Evolutionary conservation across 306 rosid genomes (phyloP).

Genomic region (Ormosia emarginata): DNA sequence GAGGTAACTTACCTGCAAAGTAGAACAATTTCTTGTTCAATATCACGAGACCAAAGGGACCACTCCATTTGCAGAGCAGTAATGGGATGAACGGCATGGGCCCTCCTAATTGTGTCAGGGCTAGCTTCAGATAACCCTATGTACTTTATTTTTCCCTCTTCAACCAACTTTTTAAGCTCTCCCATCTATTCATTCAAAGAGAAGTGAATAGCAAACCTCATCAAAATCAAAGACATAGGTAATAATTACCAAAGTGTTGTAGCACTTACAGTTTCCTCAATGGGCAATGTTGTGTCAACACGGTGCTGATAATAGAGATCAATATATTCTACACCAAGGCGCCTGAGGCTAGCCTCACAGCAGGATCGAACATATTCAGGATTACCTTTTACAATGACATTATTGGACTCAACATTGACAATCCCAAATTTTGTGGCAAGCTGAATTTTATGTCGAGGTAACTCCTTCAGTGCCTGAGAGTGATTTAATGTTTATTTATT

Average conservation of each 20-base stretch:
- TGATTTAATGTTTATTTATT: background rate
- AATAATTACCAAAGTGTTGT: background rate
- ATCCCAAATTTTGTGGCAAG: slow-evolving; percentile 72
- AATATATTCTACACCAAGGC: slow-evolving; percentile 53
- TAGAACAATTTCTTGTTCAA: slow-evolving; percentile 46
- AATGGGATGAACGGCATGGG: slow-evolving; percentile 61
- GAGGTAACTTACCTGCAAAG: slow-evolving; percentile 39
- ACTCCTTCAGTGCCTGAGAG: slow-evolving; percentile 53
- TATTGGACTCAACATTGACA: background rate
- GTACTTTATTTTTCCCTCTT: background rate
- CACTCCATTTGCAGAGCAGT: slow-evolving; percentile 63
- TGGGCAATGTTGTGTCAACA: slow-evolving; percentile 53
- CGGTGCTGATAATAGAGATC: slow-evolving; percentile 71
- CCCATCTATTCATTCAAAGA: slow-evolving; percentile 35
- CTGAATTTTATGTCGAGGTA: slow-evolving; percentile 59
- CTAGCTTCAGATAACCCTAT: slow-evolving; percentile 56
- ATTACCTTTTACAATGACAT: slow-evolving; percentile 41
- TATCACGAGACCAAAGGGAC: slow-evolving; percentile 58
- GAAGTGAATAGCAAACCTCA: background rate
- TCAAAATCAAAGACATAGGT: background rate
- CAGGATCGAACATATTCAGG: slow-evolving; percentile 61
- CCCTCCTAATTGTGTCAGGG: slow-evolving; percentile 48
- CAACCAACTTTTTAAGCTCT: background rate
- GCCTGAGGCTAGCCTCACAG: slow-evolving; percentile 60
- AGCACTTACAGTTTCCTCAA: slow-evolving; percentile 60